phyloP scores from a whole-genome alignment of 805 yeast genomes.

The Candida hispaniensis region DNA sequence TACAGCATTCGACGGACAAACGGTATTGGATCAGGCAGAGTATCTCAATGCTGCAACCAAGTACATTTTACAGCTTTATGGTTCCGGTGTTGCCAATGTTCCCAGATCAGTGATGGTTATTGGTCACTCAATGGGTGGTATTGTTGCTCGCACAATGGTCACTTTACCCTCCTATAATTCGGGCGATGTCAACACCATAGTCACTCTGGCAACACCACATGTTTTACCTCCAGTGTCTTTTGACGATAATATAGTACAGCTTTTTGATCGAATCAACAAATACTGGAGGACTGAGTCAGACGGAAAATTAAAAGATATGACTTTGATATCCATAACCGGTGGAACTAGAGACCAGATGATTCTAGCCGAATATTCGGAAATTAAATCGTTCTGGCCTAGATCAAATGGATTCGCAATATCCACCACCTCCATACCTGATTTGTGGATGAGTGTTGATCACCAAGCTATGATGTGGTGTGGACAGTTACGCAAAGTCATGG shows the following conservation, averaged over 20 bases:
- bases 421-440: constrained; percentile 74
- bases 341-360: constrained; percentile 63
- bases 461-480: constrained; percentile 92
- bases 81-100: constrained; percentile 4
- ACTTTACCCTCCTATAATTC: constrained; percentile 61
- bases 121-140: constrained; percentile 96
- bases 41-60: constrained; percentile 74
- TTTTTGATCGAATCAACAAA: constrained; percentile 59
- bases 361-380: constrained; percentile 79
- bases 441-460: constrained; percentile 91
- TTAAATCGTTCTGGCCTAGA: constrained; percentile 57
- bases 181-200: constrained; percentile 63
- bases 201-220: constrained; percentile 84
- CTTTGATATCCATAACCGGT: constrained; percentile 77
- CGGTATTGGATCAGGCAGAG: constrained; percentile 86
- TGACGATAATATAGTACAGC: constrained; percentile 69
- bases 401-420: constrained; percentile 70
- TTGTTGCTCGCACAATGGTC: constrained; percentile 74
- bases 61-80: constrained; percentile 60
- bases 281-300: constrained; percentile 55
- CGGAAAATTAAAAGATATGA: constrained; percentile 38
- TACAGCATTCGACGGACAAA: constrained; percentile 90
- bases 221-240: constrained; percentile 82
- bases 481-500: constrained; percentile 56
- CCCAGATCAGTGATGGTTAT: constrained; percentile 65